Evolutionary conservation across 1,284 basidiomycete species (phyloP).

Genomic region (Heterobasidion annosum): DNA sequence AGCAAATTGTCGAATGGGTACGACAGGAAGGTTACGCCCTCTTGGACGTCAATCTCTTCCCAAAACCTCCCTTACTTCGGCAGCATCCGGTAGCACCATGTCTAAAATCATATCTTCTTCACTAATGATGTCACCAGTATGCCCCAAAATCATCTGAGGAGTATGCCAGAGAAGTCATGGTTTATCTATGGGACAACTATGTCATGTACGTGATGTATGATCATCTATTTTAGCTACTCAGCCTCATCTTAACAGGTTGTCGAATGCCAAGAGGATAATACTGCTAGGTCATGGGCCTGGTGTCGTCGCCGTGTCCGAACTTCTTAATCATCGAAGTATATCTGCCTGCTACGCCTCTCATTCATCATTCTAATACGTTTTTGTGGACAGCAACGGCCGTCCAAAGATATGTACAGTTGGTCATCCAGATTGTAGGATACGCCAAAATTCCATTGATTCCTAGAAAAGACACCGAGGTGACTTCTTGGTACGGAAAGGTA

Average conservation of each 20-base stretch:
- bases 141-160: slow-evolving; percentile 29
- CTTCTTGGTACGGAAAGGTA: slow-evolving; percentile 60
- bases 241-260: slow-evolving; percentile 42
- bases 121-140: neutral
- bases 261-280: slow-evolving; percentile 62
- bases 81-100: neutral
- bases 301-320: slow-evolving; percentile 63
- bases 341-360: slow-evolving; percentile 4
- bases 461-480: slow-evolving; percentile 38
- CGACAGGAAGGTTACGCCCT: slow-evolving; percentile 57
- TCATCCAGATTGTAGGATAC: slow-evolving; percentile 73
- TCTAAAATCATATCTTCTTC: neutral
- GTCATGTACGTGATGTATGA: slow-evolving; percentile 46
- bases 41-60: slow-evolving; percentile 83
- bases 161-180: slow-evolving; percentile 51
- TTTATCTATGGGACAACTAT: slow-evolving; percentile 95
- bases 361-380: slow-evolving; percentile 2
- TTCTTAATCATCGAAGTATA: slow-evolving; percentile 66
- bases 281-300: slow-evolving; percentile 86
- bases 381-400: slow-evolving; percentile 34
- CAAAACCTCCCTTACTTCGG: slow-evolving; percentile 16
- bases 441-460: slow-evolving; percentile 48
- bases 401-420: slow-evolving; percentile 53
- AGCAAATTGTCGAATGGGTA: slow-evolving; percentile 74
- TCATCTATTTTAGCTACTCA: neutral